phyloP scores from a whole-genome alignment of 2,329 filamentous ascomycete genomes.

The Mycosphaerella sp. region DNA sequence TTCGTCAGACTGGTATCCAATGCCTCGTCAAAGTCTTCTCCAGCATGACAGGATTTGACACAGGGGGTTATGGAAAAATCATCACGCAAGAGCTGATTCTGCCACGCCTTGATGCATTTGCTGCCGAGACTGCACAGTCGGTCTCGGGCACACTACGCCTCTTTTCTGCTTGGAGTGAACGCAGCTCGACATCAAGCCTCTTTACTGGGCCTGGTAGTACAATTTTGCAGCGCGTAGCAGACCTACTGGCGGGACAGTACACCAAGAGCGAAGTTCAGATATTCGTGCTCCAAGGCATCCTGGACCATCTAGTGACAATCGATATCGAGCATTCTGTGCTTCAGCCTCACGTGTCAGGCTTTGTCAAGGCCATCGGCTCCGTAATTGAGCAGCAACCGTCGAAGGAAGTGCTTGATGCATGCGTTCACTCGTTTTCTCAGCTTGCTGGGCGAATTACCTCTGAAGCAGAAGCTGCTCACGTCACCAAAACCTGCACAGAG shows the following conservation, averaged over 20 bases:
- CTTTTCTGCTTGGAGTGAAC: constrained; percentile 72
- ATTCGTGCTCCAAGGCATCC: constrained; percentile 67
- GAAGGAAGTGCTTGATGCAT: constrained; percentile 70
- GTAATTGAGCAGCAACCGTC: constrained; percentile 55
- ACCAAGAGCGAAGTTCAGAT: constrained; percentile 81
- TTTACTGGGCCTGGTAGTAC: constrained; percentile 55
- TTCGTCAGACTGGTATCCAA: constrained; percentile 70
- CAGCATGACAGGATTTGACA: constrained; percentile 63
- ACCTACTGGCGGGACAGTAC: constrained; percentile 64
- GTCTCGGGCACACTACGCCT: constrained; percentile 77
- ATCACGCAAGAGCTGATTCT: constrained; percentile 71
- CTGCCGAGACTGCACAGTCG: constrained; percentile 80
- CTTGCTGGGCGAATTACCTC: constrained; percentile 65
- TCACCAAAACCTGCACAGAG: constrained; percentile 74
- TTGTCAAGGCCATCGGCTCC: constrained; percentile 51
- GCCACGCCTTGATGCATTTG: constrained; percentile 70
- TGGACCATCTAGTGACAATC: constrained; percentile 60
- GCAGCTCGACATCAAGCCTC: constrained; percentile 61
- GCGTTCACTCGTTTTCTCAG: constrained; percentile 71
- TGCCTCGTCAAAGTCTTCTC: constrained; percentile 74
- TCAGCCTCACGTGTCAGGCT: constrained; percentile 59
- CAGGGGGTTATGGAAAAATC: constrained; percentile 62
- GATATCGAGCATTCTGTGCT: constrained; percentile 54
- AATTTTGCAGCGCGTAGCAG: constrained; percentile 64
- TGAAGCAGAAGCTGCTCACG: constrained; percentile 63